A percentile compares a stretch with the other conserved stretches of the same genome.
These are phyloP conservation scores for Globisporangium solare DNA, from an alignment of 352 stramenopile genomes.

Conservation along the genomic window DNA sequence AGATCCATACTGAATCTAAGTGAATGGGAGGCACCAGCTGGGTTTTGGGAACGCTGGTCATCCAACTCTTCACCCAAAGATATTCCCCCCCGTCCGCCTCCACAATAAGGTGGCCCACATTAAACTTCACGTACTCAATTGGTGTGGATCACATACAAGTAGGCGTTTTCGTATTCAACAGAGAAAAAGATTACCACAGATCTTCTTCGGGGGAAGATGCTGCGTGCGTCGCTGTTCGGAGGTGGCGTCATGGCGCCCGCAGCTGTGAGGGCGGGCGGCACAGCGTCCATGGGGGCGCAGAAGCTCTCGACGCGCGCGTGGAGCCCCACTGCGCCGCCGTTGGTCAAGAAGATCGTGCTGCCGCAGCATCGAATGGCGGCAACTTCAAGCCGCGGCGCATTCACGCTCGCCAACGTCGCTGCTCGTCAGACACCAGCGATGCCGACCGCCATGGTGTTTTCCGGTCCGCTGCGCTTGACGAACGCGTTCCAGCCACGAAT, in stretches of 20 bases:
- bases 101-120: not conserved
- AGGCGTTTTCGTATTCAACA: not conserved
- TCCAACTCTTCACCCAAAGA: not conserved
- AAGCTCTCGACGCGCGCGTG: not conserved
- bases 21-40: not conserved
- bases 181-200: not conserved
- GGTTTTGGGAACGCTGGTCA: not conserved
- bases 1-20: no score
- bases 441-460: conserved; percentile 7
- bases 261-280: not conserved
- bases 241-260: not conserved
- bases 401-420: not conserved
- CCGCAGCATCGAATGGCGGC: no score
- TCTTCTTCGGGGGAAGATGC: not conserved
- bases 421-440: not conserved
- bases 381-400: not conserved
- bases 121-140: not conserved
- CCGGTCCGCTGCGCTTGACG: conserved; percentile 8
- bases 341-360: not conserved
- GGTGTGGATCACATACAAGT: not conserved
- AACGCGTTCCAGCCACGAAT: conserved; percentile 13
- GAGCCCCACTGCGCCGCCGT: not conserved
- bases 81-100: no score
- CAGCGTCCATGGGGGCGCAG: not conserved
- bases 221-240: not conserved